These are phyloP conservation scores for Blechomonas ayalai DNA, from an alignment of 208 protist species.

Conservation along the genomic window DNA sequence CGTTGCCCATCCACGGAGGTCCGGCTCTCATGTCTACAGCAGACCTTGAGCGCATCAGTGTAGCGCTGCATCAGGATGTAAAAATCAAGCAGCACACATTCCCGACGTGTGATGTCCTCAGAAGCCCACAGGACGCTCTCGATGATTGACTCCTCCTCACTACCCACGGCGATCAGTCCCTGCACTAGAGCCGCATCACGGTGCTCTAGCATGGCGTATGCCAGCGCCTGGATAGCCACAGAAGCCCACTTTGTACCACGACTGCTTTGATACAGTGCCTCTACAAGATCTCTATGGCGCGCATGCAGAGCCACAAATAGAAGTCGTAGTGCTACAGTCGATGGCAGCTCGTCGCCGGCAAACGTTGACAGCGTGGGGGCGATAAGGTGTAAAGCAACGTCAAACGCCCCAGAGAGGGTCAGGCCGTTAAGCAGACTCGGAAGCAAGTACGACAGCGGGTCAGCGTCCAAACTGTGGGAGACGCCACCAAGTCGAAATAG, in stretches of 20 bases:
- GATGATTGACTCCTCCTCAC: conserved; percentile 30
- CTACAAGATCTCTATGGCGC: conserved; percentile 25
- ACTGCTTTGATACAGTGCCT: conserved; percentile 33
- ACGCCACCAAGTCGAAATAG: not conserved
- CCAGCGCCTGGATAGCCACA: conserved; percentile 43
- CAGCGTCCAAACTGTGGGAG: conserved; percentile 12
- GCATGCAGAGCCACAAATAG: conserved; percentile 50
- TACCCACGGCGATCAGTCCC: conserved; percentile 40
- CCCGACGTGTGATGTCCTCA: conserved; percentile 5
- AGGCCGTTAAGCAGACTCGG: conserved; percentile 46
- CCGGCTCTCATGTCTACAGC: conserved; percentile 18
- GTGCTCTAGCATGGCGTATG: conserved; percentile 27
- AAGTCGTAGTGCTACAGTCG: conserved; percentile 40
- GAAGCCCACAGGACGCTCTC: conserved; percentile 34
- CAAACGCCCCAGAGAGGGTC: conserved; percentile 34
- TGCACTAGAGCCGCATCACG: conserved; percentile 31
- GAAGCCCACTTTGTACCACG: conserved; percentile 12
- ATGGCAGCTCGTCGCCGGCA: conserved; percentile 14
- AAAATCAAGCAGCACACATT: conserved; percentile 42
- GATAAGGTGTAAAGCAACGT: conserved; percentile 35
- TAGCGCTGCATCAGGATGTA: conserved; percentile 66
- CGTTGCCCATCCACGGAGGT: conserved; percentile 40
- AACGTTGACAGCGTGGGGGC: conserved; percentile 24
- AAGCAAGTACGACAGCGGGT: conserved; percentile 32
- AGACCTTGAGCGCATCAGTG: conserved; percentile 49